Evolutionary conservation across 129 eudicot genomes (phyloP).

Genomic region (Chrysanthemum seticuspe): DNA sequence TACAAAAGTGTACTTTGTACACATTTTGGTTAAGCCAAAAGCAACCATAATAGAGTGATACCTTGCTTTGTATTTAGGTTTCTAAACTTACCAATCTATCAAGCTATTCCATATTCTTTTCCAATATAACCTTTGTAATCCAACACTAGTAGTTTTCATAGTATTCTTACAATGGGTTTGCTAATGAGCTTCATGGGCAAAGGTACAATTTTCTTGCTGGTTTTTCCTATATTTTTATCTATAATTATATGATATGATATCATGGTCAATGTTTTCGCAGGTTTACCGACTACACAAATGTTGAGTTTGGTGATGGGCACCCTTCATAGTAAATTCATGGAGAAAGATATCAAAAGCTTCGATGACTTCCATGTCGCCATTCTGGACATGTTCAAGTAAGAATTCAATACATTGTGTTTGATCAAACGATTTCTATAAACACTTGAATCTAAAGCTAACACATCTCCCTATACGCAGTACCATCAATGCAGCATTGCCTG

Average conservation of each 20-base stretch:
- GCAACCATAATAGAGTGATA: constrained; percentile 32
- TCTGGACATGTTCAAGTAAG: constrained; percentile 81
- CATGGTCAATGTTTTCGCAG: constrained; percentile 23
- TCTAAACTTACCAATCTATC: constrained; percentile 16
- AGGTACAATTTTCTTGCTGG: constrained; percentile 30
- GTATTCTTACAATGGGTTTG: constrained; percentile 53
- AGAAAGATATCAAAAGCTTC: constrained; percentile 61
- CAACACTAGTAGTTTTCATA: constrained; percentile 9
- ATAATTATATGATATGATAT: background rate
- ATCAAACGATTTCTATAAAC: background rate
- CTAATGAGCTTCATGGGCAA: constrained; percentile 76
- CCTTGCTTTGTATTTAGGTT: constrained; percentile 54
- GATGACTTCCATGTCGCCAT: constrained; percentile 78
- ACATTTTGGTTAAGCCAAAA: constrained; percentile 9
- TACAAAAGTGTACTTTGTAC: constrained; percentile 12
- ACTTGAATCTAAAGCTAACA: background rate
- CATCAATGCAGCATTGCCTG: constrained; percentile 84
- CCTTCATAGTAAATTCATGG: constrained; percentile 57
- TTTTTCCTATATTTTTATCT: background rate
- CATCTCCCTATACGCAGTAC: constrained; percentile 44
- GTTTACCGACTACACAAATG: constrained; percentile 76
- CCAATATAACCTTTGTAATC: constrained; percentile 1
- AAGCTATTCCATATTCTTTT: constrained; percentile 47
- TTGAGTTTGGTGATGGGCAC: constrained; percentile 71
- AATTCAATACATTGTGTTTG: background rate